Evolutionary conservation across 2,329 filamentous ascomycete species (phyloP).

Genomic region (Didymella arachidicola): DNA sequence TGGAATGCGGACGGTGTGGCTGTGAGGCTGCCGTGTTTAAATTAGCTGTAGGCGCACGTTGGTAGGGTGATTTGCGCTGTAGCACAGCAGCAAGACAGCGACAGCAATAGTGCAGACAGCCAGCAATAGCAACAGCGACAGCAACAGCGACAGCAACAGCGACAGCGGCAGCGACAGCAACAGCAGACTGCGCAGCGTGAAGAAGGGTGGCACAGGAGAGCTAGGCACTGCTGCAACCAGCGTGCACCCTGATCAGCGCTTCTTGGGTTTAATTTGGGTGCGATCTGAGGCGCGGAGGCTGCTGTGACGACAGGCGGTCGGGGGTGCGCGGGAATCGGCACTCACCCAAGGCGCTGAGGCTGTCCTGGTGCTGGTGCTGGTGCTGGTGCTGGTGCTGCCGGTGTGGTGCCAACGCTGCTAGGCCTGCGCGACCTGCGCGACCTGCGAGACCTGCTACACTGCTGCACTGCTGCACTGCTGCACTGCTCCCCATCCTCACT

Average conservation of each 20-base stretch:
- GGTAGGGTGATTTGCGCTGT: slow-evolving; percentile 11
- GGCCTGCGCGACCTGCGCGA: too few species aligned
- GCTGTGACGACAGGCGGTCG: slow-evolving; percentile 8
- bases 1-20: slow-evolving; percentile 20
- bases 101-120: too few species aligned
- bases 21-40: slow-evolving; percentile 15
- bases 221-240: background rate
- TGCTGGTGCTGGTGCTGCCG: background rate
- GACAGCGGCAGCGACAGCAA: background rate
- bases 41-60: slow-evolving; percentile 9
- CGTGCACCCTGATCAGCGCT: slow-evolving; percentile 4
- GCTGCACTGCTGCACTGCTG: background rate
- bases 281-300: slow-evolving; percentile 8
- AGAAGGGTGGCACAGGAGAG: background rate
- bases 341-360: slow-evolving; percentile 10
- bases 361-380: slow-evolving; percentile 2
- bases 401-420: background rate
- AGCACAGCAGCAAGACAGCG: slow-evolving; percentile 6
- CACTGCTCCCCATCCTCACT: slow-evolving; percentile 1
- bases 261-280: background rate
- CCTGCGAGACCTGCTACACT: too few species aligned
- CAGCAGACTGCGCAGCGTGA: background rate
- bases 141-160: background rate
- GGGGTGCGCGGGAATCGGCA: slow-evolving; percentile 8
- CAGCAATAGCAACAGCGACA: background rate